Base-by-base conservation (phyloP, 805 yeast genomes). In the Cyberlindnera samutprakarnensis region DNA sequence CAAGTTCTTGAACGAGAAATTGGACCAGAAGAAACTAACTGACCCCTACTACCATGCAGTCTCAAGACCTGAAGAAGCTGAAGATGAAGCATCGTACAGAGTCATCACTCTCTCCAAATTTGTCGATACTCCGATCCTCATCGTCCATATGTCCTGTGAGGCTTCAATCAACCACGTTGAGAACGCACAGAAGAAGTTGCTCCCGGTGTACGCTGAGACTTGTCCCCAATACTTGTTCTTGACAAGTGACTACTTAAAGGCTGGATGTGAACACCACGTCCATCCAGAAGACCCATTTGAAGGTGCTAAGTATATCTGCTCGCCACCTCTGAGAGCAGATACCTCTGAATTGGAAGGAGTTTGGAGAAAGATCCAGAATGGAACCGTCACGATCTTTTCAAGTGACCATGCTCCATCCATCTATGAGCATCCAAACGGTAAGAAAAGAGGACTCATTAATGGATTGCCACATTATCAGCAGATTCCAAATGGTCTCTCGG, bases 241-340 rank as follows among this genome's bases (percentile, higher is more conserved):
- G 17, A 63, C 69, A 4, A 58, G 64, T 20, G 66, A 62, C 23
- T 51, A 49, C 15, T 41, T 63, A 32, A 54, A 55, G 32, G 47
- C 48, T 3, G 41, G 37, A 12, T 44, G 51, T 15, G 46, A 47
- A 22, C 46, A 52, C 32, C 49, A 54, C 33, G 30, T 37, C 13
- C 43, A 51, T 22, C 39, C 33, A 4, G 45, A 42, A 7, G 69
- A 64, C 31, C 33, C 43, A 10, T 68, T 65, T 39, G 63, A 59
- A 37, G 73, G 72, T 7, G 72, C 74, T 10, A 68, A 68, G 46
- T 64, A 61, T 39, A 58, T 68, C 15, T 68, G 74, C 41, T 68
- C 73, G 1, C 74, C 74, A 2, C 74, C 74, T 4, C 41, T 67
- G 31, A 56, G 74, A 44, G 62, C 60, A 27, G 52, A 54, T 14